These are phyloP conservation scores for Solanum chacoense DNA, from an alignment of 305 asterid genomes.

Conservation along the genomic window DNA sequence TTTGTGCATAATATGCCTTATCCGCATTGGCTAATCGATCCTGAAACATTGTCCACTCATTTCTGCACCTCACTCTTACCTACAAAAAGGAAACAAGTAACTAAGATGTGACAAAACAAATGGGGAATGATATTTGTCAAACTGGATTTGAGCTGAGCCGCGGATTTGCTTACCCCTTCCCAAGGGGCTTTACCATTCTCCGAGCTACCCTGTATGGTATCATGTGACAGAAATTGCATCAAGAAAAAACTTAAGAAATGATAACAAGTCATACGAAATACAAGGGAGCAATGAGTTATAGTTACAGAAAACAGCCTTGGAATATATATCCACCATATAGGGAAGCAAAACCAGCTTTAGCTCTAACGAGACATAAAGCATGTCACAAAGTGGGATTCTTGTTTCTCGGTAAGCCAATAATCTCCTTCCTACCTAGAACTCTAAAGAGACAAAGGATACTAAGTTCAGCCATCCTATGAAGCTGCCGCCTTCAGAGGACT, in stretches of 20 bases:
- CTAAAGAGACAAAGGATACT: background rate
- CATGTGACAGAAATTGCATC: background rate
- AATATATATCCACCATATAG: background rate
- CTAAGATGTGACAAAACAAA: background rate
- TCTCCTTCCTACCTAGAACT: background rate
- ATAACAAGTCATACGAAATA: background rate
- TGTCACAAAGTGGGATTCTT: background rate
- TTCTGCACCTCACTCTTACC: conserved; percentile 60
- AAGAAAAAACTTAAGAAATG: background rate
- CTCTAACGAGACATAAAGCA: background rate
- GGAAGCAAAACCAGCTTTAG: background rate
- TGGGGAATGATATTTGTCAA: background rate
- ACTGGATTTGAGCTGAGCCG: background rate
- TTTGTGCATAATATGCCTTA: conserved; percentile 29
- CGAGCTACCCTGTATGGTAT: conserved; percentile 23
- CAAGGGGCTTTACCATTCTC: conserved; percentile 28
- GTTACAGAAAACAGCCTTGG: background rate
- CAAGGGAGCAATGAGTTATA: background rate
- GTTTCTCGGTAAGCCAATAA: background rate
- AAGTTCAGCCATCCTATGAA: background rate
- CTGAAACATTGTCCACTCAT: conserved; percentile 56
- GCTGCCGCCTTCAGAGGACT: background rate
- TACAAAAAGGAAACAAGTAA: conserved; percentile 1
- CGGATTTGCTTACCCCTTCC: conserved; percentile 28
- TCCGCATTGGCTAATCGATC: conserved; percentile 49